These are phyloP conservation scores for Heliamphora pulchella DNA, from an alignment of 179 eudicot species.

Conservation along the genomic window DNA sequence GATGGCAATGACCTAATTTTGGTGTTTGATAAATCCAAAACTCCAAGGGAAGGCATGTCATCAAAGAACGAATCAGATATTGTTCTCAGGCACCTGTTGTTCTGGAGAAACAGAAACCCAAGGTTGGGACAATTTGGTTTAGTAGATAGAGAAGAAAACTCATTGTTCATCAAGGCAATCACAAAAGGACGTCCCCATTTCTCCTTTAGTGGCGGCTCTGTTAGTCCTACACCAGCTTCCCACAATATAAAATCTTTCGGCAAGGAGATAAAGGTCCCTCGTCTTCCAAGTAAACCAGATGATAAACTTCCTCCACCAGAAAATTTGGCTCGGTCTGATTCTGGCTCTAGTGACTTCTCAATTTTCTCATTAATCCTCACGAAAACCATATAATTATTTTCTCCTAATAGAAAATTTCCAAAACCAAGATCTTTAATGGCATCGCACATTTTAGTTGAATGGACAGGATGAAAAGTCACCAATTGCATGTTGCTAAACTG, in stretches of 20 bases:
- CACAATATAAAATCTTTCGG: slow-evolving; percentile 17
- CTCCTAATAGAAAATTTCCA: too few relatives aligned
- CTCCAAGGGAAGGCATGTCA: slow-evolving; percentile 25
- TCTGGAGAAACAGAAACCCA: slow-evolving; percentile 26
- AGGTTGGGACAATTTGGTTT: slow-evolving; percentile 19
- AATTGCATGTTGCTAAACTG: too few relatives aligned
- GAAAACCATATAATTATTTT: too few relatives aligned
- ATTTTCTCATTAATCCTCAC: too few relatives aligned
- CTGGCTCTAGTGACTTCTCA: too few relatives aligned
- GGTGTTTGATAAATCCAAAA: slow-evolving; percentile 31
- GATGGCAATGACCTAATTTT: slow-evolving; percentile 31
- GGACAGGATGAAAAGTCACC: too few relatives aligned
- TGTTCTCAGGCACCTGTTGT: slow-evolving; percentile 23
- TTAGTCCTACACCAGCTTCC: slow-evolving; percentile 20
- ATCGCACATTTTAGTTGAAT: too few relatives aligned
- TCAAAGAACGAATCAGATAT: slow-evolving; percentile 28
- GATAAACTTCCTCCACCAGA: too few relatives aligned
- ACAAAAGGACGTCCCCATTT: slow-evolving; percentile 25
- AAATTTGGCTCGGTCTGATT: too few relatives aligned
- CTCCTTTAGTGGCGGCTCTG: slow-evolving; percentile 16
- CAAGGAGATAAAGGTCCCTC: slow-evolving; percentile 12
- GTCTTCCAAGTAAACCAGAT: not conserved
- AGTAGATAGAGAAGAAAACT: slow-evolving; percentile 20
- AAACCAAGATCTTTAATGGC: too few relatives aligned
- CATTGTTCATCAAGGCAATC: slow-evolving; percentile 25